Base-by-base conservation (phyloP, 2,329 filamentous ascomycete genomes). In the Exophiala dermatitidis region DNA sequence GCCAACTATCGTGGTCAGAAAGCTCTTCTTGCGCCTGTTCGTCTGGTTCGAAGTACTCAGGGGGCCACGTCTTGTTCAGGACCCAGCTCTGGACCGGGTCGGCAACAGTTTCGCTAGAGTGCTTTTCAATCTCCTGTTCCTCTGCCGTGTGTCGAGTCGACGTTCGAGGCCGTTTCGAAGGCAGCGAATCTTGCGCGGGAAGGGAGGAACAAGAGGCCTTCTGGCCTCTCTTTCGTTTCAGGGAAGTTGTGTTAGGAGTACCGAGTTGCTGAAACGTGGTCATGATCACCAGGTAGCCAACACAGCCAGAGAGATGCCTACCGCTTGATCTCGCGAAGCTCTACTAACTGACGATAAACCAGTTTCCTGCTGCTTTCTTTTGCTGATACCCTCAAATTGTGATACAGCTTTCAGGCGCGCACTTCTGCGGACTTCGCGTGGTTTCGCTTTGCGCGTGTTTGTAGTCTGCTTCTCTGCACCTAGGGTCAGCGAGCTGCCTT, bases 31-130 rank as follows among this genome's bases (percentile, higher is more conserved):
- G 9, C 19, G 36, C n/a, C 19, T 48, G 51, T 29, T 36, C 38
- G 37, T 53, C 30, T 48, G 34, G 37, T 49, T 53, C 38, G 34
- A 48, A 53, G 45, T 37, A 49, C 26, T 53, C 51, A 6, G 19
- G 19, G 32, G 51, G 45, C 51, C 52, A 52, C 28, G 9, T 46
- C 48, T 47, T 31, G 19, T 55, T 44, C 52, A 33, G 26, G 7
- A 52, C 28, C 43, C 51, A 49, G 43, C 5, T 48, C 7, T 28
- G 10, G 29, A 47, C 4, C 6, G 34, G 33, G 29, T 36, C 52
- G 19, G 48, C 8, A 29, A 34, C 33, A 34, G 33, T 10, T 2
- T 6, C 10, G 33, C 33, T 1, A 10, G 33, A 2, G 33, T 34
- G 5, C 33, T 10, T 34, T 34, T 34, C 33, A 1, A 34, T 10